Evolutionary conservation across 2,329 filamentous ascomycete species (phyloP).

Genomic region (Cordyceps farinosa): DNA sequence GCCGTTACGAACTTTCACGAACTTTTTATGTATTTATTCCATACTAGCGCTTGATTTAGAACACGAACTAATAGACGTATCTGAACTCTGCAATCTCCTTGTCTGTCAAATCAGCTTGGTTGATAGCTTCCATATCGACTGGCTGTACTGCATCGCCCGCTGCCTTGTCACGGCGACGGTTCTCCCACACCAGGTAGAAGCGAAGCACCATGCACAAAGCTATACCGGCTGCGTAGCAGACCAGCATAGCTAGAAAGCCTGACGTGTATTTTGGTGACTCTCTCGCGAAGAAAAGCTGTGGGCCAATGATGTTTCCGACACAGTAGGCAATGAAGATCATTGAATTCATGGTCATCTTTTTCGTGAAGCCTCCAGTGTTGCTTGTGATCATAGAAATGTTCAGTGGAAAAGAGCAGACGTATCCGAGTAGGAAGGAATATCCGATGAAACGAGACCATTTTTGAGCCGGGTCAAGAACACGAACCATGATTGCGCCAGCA

Average conservation of each 20-base stretch:
- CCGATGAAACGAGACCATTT: constrained; percentile 26
- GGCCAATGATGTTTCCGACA: constrained; percentile 58
- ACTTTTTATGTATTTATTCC: background rate
- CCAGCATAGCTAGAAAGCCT: constrained; percentile 59
- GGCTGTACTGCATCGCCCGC: background rate
- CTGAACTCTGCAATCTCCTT: constrained; percentile 51
- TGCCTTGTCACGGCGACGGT: constrained; percentile 47
- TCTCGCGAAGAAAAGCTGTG: constrained; percentile 56
- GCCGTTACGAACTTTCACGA: background rate
- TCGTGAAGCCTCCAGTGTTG: constrained; percentile 58
- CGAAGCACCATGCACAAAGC: constrained; percentile 41
- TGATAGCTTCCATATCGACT: constrained; percentile 7
- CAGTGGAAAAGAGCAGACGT: constrained; percentile 41
- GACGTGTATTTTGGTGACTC: constrained; percentile 60
- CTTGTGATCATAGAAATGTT: constrained; percentile 52
- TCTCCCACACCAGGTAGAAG: constrained; percentile 49
- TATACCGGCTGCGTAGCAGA: constrained; percentile 54
- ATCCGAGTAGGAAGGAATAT: constrained; percentile 51
- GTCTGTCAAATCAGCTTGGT: constrained; percentile 48
- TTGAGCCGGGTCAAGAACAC: constrained; percentile 19
- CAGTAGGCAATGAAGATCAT: constrained; percentile 58
- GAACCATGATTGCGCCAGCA: constrained; percentile 26
- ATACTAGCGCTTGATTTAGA: background rate
- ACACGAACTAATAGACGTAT: constrained; percentile 40
- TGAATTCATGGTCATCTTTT: constrained; percentile 55